These are phyloP conservation scores for Gossypium stocksii DNA, from an alignment of 345 rosid genomes.

Conservation along the genomic window DNA sequence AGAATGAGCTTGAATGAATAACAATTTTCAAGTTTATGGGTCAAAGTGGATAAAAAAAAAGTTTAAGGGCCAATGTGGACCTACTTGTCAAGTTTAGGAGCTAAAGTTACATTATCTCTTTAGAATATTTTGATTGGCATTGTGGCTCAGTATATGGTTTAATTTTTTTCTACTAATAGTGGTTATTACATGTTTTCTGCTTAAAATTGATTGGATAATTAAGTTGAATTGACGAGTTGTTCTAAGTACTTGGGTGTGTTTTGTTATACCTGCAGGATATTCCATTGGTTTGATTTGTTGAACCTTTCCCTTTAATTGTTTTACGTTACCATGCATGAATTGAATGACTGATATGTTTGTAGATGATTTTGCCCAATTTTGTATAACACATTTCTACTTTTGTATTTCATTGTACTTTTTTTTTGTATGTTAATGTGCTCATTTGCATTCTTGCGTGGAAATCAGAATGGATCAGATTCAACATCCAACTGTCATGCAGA, in stretches of 20 bases:
- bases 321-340: not conserved
- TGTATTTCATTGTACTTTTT: not conserved
- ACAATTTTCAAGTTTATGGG: too few species aligned
- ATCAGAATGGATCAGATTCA: not conserved
- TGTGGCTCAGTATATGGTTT: not conserved
- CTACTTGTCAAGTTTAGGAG: too few species aligned
- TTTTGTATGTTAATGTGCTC: not conserved
- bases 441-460: not conserved
- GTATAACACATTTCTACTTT: not conserved
- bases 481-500: slow-evolving; percentile 14
- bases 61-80: too few species aligned
- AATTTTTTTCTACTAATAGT: not conserved
- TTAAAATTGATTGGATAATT: not conserved
- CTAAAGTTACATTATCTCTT: too few species aligned
- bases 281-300: not conserved
- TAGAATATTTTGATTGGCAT: not conserved
- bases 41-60: too few species aligned
- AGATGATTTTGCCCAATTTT: not conserved
- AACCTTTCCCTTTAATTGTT: not conserved
- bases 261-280: not conserved
- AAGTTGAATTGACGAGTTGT: not conserved
- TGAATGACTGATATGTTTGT: not conserved
- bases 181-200: not conserved
- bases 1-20: too few species aligned
- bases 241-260: not conserved